Evolutionary conservation across 805 yeast species (phyloP), one percentile per base, ranked within the genome.

Genomic region (Kodamaea hsintzibuensis): DNA sequence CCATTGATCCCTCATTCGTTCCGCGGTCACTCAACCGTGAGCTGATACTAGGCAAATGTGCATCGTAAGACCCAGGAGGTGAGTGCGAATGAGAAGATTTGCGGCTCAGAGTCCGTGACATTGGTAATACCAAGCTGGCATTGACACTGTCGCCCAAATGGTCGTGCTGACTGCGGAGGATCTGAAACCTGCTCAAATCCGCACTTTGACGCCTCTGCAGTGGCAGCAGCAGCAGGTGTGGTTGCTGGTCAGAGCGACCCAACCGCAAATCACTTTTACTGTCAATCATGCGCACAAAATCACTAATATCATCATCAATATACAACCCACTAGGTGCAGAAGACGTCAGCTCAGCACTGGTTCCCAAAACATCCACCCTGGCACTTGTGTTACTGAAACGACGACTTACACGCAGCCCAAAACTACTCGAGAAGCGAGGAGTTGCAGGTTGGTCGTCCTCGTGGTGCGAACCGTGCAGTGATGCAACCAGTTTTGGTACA

Each of bases 281-380:
- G 58, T 89, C 95, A 44, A 89, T 81, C 78, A 87, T 74, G 57
- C 81, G 77, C 46, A 89, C 87, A 72, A 89, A 89, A 49, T 86
- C 89, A 55, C 86, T 78, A 16, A 89, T 74, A 58, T 84, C 89
- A 52, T 82, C 85, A 53, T 81, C 85, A 43, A 75, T 65, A 59
- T 77, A 78, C 9, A 80, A 57, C 1, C 83, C 83, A 50, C 75
- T 61, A 56, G 76, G 57, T 47, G 78, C 69, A 1, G 70, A 67
- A 13, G 51, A 44, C 10, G 62, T 61, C 77, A 72, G 76, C 2
- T 73, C 77, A 6, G 69, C 61, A 52, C 74, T 69, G 2, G 76
- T 66, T 6, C 72, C 76, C 48, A 70, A 58, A 16, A 66, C 54
- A 8, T 69, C 18, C 56, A 54, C 17, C 64, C 64, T 10, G 62